These are phyloP conservation scores for Yarrowia sp. DNA, from an alignment of 805 yeast genomes.

Conservation along the genomic window DNA sequence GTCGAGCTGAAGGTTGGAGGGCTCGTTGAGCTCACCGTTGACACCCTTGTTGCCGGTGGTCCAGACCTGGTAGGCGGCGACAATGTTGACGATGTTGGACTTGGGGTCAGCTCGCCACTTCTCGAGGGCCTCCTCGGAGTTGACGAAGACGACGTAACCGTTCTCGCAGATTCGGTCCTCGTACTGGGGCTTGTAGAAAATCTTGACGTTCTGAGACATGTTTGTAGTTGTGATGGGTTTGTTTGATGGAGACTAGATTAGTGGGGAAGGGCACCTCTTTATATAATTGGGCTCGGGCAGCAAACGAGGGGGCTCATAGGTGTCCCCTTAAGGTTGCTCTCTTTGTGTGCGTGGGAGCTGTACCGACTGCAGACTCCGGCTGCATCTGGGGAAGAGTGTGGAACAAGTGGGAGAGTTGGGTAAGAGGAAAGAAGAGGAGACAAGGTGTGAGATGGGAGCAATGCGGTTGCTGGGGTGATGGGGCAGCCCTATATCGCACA, in stretches of 20 bases:
- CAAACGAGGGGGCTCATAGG: constrained; percentile 7
- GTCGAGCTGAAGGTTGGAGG: constrained; percentile 25
- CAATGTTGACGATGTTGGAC: constrained; percentile 13
- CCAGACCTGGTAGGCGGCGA: constrained; percentile 20
- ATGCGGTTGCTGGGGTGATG: no score
- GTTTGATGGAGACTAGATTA: background rate
- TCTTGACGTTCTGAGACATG: constrained; percentile 22
- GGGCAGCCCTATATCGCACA: no score
- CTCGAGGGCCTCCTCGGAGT: background rate
- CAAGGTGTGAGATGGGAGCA: no score
- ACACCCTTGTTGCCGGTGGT: constrained; percentile 25
- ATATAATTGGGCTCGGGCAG: constrained; percentile 1
- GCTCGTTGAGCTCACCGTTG: constrained; percentile 21
- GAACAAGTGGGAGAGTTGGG: background rate
- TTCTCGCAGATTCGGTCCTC: constrained; percentile 26
- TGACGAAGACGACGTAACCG: constrained; percentile 24
- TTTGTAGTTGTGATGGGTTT: background rate
- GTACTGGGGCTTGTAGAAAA: constrained; percentile 25
- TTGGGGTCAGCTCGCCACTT: constrained; percentile 18
- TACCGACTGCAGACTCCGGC: no score
- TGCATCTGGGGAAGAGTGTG: constrained; percentile 11
- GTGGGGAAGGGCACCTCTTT: background rate
- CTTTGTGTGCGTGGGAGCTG: constrained; percentile 7
- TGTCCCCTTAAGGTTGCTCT: constrained; percentile 19
- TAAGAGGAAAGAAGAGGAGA: no score